Conservation (phyloP, 108 stramenopile genomes). For the Fragilariopsis cylindrus region DNA sequence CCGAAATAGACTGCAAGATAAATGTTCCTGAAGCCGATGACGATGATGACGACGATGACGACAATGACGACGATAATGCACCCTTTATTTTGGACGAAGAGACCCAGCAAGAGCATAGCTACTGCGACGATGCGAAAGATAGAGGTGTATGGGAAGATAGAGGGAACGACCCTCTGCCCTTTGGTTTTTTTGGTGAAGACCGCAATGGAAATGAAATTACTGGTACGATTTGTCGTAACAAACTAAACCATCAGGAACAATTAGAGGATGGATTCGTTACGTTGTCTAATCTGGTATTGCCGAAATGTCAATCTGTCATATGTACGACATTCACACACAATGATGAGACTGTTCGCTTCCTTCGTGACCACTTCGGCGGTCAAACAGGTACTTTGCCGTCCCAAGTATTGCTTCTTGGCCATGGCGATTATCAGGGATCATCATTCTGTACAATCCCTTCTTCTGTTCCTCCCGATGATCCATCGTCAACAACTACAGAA, state of each 20-base stretch:
- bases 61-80: background rate
- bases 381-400: background rate
- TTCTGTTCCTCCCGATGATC: background rate
- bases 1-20: background rate
- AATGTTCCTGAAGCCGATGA: background rate
- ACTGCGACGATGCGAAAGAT: conserved; percentile 1
- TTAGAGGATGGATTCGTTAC: conserved; percentile 9
- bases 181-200: conserved; percentile 14
- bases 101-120: background rate
- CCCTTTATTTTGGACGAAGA: background rate
- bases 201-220: no score
- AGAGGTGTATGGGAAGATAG: background rate
- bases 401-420: background rate
- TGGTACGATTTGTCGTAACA: conserved; percentile 14
- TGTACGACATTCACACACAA: background rate
- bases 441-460: background rate
- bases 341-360: no score
- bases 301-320: background rate
- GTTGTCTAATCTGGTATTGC: conserved; percentile 6
- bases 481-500: background rate
- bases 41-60: background rate
- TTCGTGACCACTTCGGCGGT: no score
- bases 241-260: conserved; percentile 2
- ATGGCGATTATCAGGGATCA: background rate
- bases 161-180: background rate